These are phyloP conservation scores for Capsella bursapastoris DNA, from an alignment of 345 rosid genomes.

Conservation along the genomic window DNA sequence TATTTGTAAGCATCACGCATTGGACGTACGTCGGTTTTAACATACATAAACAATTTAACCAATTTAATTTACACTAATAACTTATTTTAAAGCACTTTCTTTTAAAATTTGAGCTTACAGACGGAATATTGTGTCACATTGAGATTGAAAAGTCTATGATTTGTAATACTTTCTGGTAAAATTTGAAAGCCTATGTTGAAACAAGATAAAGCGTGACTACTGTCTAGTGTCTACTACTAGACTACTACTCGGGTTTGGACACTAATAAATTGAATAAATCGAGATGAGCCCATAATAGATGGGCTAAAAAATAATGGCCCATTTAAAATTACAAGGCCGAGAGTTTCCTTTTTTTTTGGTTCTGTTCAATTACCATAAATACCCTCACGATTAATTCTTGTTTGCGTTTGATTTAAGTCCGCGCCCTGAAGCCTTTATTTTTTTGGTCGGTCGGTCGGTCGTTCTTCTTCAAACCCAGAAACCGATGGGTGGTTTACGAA, in stretches of 20 bases:
- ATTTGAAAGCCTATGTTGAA: too few species aligned
- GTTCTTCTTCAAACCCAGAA: slow-evolving; percentile 24
- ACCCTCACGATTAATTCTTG: slow-evolving; percentile 33
- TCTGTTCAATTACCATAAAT: slow-evolving; percentile 37
- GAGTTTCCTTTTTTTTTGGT: too few species aligned
- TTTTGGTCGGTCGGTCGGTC: background rate
- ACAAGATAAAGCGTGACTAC: too few species aligned
- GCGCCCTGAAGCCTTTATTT: slow-evolving; percentile 31
- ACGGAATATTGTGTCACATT: too few species aligned
- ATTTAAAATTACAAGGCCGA: slow-evolving; percentile 7
- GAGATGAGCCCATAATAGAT: too few species aligned
- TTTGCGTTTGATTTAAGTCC: slow-evolving; percentile 37
- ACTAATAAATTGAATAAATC: background rate
- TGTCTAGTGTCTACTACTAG: too few species aligned
- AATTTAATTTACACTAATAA: background rate
- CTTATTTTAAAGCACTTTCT: too few species aligned
- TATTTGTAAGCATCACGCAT: slow-evolving; percentile 1
- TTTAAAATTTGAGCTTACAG: too few species aligned
- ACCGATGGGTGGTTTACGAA: slow-evolving; percentile 52
- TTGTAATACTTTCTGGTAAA: too few species aligned
- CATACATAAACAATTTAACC: background rate
- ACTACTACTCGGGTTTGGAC: background rate
- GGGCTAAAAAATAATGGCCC: slow-evolving; percentile 16
- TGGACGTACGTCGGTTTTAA: background rate
- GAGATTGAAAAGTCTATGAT: too few species aligned